Base-by-base conservation (phyloP, 306 rosid genomes). In the Glycine soja region DNA sequence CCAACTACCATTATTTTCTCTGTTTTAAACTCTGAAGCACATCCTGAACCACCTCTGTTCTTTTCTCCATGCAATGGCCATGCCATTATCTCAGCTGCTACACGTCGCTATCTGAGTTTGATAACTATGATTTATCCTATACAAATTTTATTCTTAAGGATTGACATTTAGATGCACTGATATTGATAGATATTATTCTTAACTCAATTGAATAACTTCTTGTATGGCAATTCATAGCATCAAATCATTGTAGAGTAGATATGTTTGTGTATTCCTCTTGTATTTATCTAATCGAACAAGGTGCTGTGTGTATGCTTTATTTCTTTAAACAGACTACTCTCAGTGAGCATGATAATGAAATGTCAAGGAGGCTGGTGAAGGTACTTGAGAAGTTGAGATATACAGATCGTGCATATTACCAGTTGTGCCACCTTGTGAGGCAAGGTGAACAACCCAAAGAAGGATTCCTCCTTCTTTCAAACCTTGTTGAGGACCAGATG, bases 381-480 rank as follows among this genome's bases (percentile, higher is more conserved):
- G 79, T 87, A 46, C 90, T 96, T 45, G 67, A 89, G 78, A 90
- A 86, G 79, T 82, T 90, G 32, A 90, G 99, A 86, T 92, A 88
- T 84, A 82, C 78, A 3, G 92, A 93, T 62, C 81, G 77, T 18
- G 89, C 95, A 58, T 88, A 89, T 74, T 87, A 86, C 86, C 97
- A 86, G 79, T 77, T 88, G 74, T 85, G 92, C 80, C 88, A 88
- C 72, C 97, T 96, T 86, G 97, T 96, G 84, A 90, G 99, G 90
- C 99, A 93, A 90, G 98, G 99, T 7, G 98, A 96, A 84, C 98
- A 96, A 52, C 98, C 98, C 68, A 90, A 90, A 80, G 99, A 96
- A 90, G 97, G 99, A 57, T 85, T 86, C 87, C 97, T 96, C 62
- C 77, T 93, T 2, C 94, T 96, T 51, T 78, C 92, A 63, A 90